Evolutionary conservation across 2,329 filamentous ascomycete species (phyloP).

Genomic region (Cladophialophora immunda): DNA sequence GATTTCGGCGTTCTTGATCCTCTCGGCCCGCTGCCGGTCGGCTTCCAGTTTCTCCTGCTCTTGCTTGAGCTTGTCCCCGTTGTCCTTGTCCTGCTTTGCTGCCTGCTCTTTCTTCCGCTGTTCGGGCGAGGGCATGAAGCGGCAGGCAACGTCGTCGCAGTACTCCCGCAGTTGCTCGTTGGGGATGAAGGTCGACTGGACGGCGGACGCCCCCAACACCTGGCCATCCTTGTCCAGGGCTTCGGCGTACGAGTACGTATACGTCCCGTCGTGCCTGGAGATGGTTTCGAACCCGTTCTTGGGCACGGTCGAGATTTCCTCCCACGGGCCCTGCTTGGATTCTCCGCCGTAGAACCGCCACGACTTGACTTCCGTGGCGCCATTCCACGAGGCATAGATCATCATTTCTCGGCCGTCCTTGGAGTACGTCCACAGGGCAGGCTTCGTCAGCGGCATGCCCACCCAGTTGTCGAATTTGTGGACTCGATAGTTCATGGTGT

Average conservation of each 20-base stretch:
- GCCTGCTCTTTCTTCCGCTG: conserved; percentile 32
- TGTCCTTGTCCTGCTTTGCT: conserved; percentile 28
- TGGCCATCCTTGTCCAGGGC: conserved; percentile 47
- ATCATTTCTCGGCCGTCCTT: conserved; percentile 40
- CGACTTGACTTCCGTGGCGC: conserved; percentile 56
- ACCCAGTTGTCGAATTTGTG: conserved; percentile 53
- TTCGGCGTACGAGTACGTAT: conserved; percentile 44
- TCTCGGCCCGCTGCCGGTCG: conserved; percentile 3
- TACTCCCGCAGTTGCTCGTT: conserved; percentile 45
- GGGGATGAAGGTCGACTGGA: conserved; percentile 49
- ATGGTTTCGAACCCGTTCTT: conserved; percentile 53
- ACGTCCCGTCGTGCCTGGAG: conserved; percentile 41
- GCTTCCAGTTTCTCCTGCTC: conserved; percentile 13
- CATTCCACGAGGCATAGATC: conserved; percentile 57
- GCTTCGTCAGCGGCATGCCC: conserved; percentile 51
- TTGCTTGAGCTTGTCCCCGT: conserved; percentile 6
- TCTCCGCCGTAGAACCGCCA: conserved; percentile 48
- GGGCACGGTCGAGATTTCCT: conserved; percentile 41
- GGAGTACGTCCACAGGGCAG: conserved; percentile 52
- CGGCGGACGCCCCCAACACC: conserved; percentile 46
- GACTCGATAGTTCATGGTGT: conserved; percentile 54
- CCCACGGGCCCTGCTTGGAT: conserved; percentile 44
- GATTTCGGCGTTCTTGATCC: conserved; percentile 26
- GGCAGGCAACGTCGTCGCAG: conserved; percentile 39
- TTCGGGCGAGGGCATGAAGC: conserved; percentile 34